A percentile compares a stretch with the other conserved stretches of the same genome.
These are phyloP conservation scores for Crithidia expoeki DNA, from an alignment of 208 protist genomes.

Conservation along the genomic window DNA sequence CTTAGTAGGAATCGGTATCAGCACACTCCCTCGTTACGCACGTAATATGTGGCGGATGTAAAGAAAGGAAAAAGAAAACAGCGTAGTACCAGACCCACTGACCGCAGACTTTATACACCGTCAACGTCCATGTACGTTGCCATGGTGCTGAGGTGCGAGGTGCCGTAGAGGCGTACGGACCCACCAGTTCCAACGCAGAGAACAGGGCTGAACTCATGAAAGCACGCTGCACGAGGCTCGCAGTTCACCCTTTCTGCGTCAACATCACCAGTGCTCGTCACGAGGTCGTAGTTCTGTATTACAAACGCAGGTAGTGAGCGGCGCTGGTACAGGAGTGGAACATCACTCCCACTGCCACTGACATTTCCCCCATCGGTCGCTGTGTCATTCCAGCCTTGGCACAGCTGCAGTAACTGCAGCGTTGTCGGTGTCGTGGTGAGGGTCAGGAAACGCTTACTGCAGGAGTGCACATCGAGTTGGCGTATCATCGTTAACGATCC, in stretches of 20 bases:
- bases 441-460: conserved; percentile 48
- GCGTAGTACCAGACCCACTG: too few species aligned
- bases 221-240: conserved; percentile 31
- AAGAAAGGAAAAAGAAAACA: too few species aligned
- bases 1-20: too few species aligned
- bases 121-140: conserved; percentile 21
- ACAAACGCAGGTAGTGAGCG: conserved; percentile 2
- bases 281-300: conserved; percentile 21
- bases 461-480: conserved; percentile 59
- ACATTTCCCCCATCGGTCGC: background rate
- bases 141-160: conserved; percentile 19
- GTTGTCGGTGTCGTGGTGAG: conserved; percentile 54
- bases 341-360: background rate
- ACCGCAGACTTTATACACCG: conserved; percentile 6
- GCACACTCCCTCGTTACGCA: too few species aligned
- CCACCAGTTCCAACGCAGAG: conserved; percentile 34
- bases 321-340: conserved; percentile 14
- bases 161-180: conserved; percentile 36
- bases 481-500: conserved; percentile 18
- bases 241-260: conserved; percentile 1
- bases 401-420: conserved; percentile 38
- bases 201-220: conserved; percentile 45
- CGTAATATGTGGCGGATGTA: too few species aligned
- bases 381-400: background rate
- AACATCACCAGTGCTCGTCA: background rate